phyloP scores from a whole-genome alignment of 306 rosid species.

The Quercus dentata region DNA sequence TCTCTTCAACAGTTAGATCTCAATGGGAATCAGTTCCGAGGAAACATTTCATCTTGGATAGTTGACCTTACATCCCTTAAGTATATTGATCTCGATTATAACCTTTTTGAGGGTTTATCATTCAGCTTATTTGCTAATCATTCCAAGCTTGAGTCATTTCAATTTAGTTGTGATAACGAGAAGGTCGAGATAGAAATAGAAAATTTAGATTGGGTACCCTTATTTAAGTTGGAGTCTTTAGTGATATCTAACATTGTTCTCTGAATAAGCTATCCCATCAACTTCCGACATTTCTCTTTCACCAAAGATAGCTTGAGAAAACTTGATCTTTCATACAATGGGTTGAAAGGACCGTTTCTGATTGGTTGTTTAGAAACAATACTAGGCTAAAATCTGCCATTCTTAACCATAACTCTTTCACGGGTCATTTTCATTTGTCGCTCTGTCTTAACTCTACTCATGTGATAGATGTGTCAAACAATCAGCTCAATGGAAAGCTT shows the following conservation, averaged over 20 bases:
- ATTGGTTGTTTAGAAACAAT: background rate
- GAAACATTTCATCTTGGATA: no score
- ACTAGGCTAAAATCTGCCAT: accelerated
- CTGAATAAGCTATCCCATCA: background rate
- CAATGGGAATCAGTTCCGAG: no score
- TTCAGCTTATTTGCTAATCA: constrained; percentile 11
- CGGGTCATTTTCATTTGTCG: background rate
- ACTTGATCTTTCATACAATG: no score
- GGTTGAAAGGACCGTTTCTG: no score
- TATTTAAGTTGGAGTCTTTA: constrained; percentile 7
- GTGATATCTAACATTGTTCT: background rate
- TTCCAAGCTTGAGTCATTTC: constrained; percentile 3
- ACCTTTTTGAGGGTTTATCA: constrained; percentile 5
- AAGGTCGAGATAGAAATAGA: no score
- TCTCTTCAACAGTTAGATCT: no score
- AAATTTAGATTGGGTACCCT: background rate
- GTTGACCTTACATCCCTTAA: no score
- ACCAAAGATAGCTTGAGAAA: no score
- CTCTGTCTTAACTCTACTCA: background rate
- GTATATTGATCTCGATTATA: background rate
- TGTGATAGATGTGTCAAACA: no score
- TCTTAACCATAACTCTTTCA: background rate
- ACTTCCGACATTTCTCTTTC: background rate
- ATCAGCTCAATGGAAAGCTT: no score
- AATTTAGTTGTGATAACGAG: background rate